phyloP scores from a whole-genome alignment of 2,329 filamentous ascomycete genomes.

The Verticillium zaregamsianum region DNA sequence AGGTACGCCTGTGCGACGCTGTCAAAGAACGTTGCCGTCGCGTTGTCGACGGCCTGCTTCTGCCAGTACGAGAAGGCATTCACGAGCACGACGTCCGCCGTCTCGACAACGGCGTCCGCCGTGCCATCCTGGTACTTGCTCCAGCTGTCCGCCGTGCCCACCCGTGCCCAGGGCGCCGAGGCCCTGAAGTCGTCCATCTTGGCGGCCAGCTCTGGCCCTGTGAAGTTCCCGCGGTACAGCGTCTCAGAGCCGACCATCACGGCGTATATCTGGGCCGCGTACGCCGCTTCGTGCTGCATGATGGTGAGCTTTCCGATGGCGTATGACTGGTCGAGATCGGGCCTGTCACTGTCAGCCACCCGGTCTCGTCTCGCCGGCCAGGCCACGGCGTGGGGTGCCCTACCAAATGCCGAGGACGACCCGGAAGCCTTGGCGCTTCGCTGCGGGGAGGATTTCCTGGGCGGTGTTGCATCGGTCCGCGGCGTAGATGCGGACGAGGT shows the following conservation, averaged over 20 bases:
- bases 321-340: constrained; percentile 60
- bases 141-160: constrained; percentile 70
- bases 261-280: constrained; percentile 57
- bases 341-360: constrained; percentile 32
- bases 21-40: constrained; percentile 59
- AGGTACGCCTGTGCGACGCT: constrained; percentile 60
- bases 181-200: constrained; percentile 60
- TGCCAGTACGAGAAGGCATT: constrained; percentile 76
- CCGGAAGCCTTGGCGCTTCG: constrained; percentile 59
- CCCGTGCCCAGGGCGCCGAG: constrained; percentile 47
- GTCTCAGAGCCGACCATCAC: constrained; percentile 69
- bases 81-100: constrained; percentile 56
- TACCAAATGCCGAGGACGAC: constrained; percentile 70
- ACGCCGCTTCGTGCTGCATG: constrained; percentile 36
- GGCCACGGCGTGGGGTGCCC: constrained; percentile 14
- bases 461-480: constrained; percentile 63
- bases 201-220: constrained; percentile 51
- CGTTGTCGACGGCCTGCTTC: constrained; percentile 50
- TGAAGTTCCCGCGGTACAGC: constrained; percentile 66
- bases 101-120: constrained; percentile 57
- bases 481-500: constrained; percentile 62
- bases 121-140: constrained; percentile 68
- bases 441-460: constrained; percentile 59
- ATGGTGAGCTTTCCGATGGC: constrained; percentile 52
- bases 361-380: neutral